phyloP scores from a whole-genome alignment of 306 rosid genomes.

The Citrullus amarus region DNA sequence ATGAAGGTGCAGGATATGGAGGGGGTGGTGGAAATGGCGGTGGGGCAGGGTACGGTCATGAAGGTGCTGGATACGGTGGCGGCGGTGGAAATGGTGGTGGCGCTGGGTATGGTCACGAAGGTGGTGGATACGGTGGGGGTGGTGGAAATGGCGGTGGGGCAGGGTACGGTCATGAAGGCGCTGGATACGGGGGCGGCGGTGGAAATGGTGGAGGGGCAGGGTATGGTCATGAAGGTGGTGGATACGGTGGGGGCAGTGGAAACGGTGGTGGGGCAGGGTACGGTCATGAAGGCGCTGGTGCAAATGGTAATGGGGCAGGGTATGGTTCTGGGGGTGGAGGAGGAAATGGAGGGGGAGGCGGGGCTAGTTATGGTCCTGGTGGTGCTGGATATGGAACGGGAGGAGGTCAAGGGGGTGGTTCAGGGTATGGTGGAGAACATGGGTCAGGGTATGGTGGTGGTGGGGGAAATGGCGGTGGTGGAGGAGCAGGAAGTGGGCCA shows the following conservation, averaged over 20 bases:
- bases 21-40: neutral
- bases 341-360: neutral
- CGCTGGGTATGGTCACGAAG: neutral
- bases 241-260: neutral
- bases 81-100: conserved; percentile 4
- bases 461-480: neutral
- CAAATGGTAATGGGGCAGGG: neutral
- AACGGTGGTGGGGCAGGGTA: neutral
- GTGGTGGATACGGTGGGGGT: neutral
- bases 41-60: neutral
- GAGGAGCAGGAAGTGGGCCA: neutral
- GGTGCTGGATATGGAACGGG: neutral
- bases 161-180: neutral
- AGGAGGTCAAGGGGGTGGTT: neutral
- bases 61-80: neutral
- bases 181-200: neutral
- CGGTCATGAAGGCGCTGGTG: neutral
- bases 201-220: neutral
- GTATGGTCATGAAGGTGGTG: neutral
- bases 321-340: neutral
- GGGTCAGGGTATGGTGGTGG: neutral
- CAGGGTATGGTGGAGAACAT: neutral
- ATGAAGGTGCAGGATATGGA: neutral
- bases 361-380: neutral
- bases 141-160: neutral